These are phyloP conservation scores for Tolypocladium pustulatum DNA, from an alignment of 2,329 filamentous ascomycete species.

Conservation along the genomic window DNA sequence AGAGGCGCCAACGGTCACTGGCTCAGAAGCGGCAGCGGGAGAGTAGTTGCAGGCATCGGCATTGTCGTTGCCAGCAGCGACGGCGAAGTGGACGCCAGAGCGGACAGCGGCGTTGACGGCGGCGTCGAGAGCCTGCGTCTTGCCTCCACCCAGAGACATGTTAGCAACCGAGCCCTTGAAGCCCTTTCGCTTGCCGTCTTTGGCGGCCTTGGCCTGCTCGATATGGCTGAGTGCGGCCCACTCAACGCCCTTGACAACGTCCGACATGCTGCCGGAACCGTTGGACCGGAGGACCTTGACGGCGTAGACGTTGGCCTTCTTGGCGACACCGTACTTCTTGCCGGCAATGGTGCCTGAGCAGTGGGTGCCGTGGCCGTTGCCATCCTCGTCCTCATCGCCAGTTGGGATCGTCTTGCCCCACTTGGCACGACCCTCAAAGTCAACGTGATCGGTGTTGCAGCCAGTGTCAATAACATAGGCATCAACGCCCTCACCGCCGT, in stretches of 20 bases:
- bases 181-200: slow-evolving; percentile 83
- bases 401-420: slow-evolving; percentile 96
- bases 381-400: slow-evolving; percentile 79
- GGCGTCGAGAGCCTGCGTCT: slow-evolving; percentile 81
- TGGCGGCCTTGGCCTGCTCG: slow-evolving; percentile 65
- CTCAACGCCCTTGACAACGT: slow-evolving; percentile 97
- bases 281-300: slow-evolving; percentile 98
- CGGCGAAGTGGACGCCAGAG: slow-evolving; percentile 91
- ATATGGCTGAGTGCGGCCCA: slow-evolving; percentile 76
- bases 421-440: slow-evolving; percentile 89
- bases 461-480: slow-evolving; percentile 98
- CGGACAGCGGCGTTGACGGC: slow-evolving; percentile 90
- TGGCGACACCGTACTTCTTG: slow-evolving; percentile 98
- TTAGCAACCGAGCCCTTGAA: slow-evolving; percentile 99
- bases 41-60: slow-evolving; percentile 99
- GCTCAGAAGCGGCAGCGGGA: slow-evolving; percentile 81
- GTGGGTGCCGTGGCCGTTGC: slow-evolving; percentile 97
- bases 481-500: slow-evolving; percentile 94
- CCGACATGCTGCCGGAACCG: slow-evolving; percentile 95
- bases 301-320: slow-evolving; percentile 94
- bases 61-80: slow-evolving; percentile 97
- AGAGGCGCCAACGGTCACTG: slow-evolving; percentile 91
- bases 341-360: slow-evolving; percentile 97
- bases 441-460: slow-evolving; percentile 85
- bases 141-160: slow-evolving; percentile 98